Evolutionary conservation across 1,284 basidiomycete genomes (phyloP).

Genomic region (Gomphus sp.): DNA sequence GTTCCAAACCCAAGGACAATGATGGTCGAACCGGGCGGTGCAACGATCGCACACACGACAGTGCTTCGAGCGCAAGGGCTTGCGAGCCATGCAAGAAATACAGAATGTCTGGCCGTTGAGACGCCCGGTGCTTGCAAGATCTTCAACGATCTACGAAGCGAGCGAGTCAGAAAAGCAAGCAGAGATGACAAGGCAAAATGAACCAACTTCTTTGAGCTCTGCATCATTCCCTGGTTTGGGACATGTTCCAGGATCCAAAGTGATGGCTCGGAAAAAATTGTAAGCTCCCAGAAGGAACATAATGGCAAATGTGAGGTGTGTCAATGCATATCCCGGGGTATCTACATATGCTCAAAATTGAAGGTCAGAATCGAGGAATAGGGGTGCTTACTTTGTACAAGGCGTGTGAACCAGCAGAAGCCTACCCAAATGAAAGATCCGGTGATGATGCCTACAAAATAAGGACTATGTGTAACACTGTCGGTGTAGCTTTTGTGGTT

Average conservation of each 20-base stretch:
- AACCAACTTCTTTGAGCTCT: conserved; percentile 70
- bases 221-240: conserved; percentile 70
- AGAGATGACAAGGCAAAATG: background rate
- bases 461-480: conserved; percentile 72
- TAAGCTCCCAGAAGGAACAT: conserved; percentile 67
- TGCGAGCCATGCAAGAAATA: conserved; percentile 88
- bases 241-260: conserved; percentile 85
- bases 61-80: conserved; percentile 92
- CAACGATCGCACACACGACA: conserved; percentile 90
- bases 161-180: background rate
- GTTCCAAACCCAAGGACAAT: conserved; percentile 99
- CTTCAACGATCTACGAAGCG: conserved; percentile 66
- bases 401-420: conserved; percentile 72
- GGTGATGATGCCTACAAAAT: conserved; percentile 87
- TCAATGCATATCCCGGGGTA: conserved; percentile 64
- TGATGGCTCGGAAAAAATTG: conserved; percentile 87
- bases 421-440: conserved; percentile 84
- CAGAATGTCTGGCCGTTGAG: conserved; percentile 96
- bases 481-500: conserved; percentile 72
- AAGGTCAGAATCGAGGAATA: background rate
- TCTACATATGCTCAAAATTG: conserved; percentile 31
- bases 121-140: conserved; percentile 77
- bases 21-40: conserved; percentile 85
- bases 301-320: conserved; percentile 71
- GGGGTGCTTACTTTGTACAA: conserved; percentile 48